Conservation (phyloP, 1,139 yeast genomes). For the Insectozyma bohioensis region DNA sequence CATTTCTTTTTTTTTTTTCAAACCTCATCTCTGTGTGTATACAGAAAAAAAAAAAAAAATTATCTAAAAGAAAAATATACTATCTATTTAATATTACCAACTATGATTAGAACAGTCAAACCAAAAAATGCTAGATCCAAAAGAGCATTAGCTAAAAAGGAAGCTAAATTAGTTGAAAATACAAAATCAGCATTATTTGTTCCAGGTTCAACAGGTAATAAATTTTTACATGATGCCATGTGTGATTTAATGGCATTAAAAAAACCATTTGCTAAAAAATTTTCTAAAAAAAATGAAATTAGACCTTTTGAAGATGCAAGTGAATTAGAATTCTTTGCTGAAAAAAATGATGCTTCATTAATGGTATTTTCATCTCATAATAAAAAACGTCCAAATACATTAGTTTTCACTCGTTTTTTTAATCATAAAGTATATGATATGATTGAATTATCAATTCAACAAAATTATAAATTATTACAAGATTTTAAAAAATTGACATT, state of each 20-base stretch:
- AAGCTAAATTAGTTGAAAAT: slow-evolving; percentile 86
- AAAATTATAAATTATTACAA: slow-evolving; percentile 65
- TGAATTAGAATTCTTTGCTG: slow-evolving; percentile 85
- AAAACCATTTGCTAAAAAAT: slow-evolving; percentile 88
- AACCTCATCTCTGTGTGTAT: slow-evolving; percentile 6
- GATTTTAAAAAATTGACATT: slow-evolving; percentile 84
- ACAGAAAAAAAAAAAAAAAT: too few species aligned
- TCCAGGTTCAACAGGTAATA: slow-evolving; percentile 83
- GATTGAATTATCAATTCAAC: slow-evolving; percentile 81
- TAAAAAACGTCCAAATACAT: slow-evolving; percentile 90
- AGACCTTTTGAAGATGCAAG: slow-evolving; percentile 93
- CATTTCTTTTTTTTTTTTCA: neutral
- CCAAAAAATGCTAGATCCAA: slow-evolving; percentile 97
- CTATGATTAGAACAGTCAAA: slow-evolving; percentile 65
- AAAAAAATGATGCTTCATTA: slow-evolving; percentile 88
- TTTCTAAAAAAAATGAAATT: slow-evolving; percentile 82
- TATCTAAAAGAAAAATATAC: neutral
- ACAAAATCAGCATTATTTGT: slow-evolving; percentile 87
- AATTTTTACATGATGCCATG: slow-evolving; percentile 83
- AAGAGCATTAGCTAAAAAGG: slow-evolving; percentile 87
- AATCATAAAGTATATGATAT: slow-evolving; percentile 89
- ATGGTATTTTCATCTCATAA: slow-evolving; percentile 80
- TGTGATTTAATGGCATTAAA: slow-evolving; percentile 87
- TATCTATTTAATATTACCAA: neutral
- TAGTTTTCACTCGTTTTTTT: slow-evolving; percentile 87